These are phyloP conservation scores for Globisporangium solare DNA, from an alignment of 352 stramenopile genomes.

Conservation along the genomic window DNA sequence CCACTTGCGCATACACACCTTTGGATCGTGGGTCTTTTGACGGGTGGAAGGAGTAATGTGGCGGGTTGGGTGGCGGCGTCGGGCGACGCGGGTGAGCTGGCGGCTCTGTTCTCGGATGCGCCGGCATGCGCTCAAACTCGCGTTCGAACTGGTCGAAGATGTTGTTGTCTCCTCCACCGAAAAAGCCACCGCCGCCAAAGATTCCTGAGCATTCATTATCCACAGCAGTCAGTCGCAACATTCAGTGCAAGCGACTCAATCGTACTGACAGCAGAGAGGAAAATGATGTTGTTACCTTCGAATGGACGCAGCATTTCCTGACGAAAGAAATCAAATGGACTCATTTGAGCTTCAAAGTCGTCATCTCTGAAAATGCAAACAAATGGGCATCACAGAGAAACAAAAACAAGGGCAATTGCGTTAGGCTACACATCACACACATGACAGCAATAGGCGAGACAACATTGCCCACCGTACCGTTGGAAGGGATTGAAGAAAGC, in stretches of 20 bases:
- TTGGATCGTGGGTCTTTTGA: constrained; percentile 24
- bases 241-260: constrained; percentile 28
- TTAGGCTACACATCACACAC: constrained; percentile 5
- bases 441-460: background rate
- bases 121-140: constrained; percentile 64
- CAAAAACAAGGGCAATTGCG: no score
- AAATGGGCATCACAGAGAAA: no score
- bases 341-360: constrained; percentile 75
- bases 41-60: constrained; percentile 76
- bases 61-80: constrained; percentile 44
- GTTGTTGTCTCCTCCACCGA: constrained; percentile 19
- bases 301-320: constrained; percentile 82
- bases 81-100: constrained; percentile 34
- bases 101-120: constrained; percentile 8
- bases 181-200: constrained; percentile 16
- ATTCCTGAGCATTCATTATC: constrained; percentile 20
- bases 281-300: constrained; percentile 32
- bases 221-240: no score
- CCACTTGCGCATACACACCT: constrained; percentile 14
- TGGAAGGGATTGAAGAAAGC: constrained; percentile 47
- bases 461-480: constrained; percentile 10
- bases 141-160: constrained; percentile 62
- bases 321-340: constrained; percentile 73
- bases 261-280: background rate
- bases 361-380: constrained; percentile 31